A percentile compares a stretch with the other conserved stretches of the same genome.
Evolutionary conservation across 768 basidiomycete species (phyloP).

Genomic region (Pleurotus tuber-regium): DNA sequence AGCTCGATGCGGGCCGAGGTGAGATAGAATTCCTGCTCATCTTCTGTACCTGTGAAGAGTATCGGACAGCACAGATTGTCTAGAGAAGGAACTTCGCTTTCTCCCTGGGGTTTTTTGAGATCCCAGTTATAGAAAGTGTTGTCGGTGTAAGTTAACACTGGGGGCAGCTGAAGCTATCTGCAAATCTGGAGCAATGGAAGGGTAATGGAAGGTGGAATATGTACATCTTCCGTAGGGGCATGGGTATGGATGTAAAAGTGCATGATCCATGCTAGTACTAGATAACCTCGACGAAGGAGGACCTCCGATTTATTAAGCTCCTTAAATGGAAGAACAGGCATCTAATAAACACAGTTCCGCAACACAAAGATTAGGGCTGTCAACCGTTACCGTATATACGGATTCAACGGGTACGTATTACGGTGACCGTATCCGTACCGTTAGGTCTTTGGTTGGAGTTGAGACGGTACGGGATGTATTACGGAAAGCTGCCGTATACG

Average conservation of each 20-base stretch:
- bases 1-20: conserved; percentile 88
- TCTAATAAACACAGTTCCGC: no score
- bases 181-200: conserved; percentile 78
- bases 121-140: conserved; percentile 91
- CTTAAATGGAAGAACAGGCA: conserved; percentile 48
- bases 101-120: conserved; percentile 30
- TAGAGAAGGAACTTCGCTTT: conserved; percentile 38
- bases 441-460: no score
- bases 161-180: conserved; percentile 73
- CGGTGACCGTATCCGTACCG: no score
- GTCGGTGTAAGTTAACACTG: conserved; percentile 90
- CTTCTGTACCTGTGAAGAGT: conserved; percentile 74
- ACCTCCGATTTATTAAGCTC: conserved; percentile 50
- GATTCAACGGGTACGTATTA: no score
- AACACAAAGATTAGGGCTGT: no score
- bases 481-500: no score
- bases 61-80: conserved; percentile 67
- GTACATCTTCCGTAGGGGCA: conserved; percentile 45
- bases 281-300: conserved; percentile 70
- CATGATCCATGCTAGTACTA: conserved; percentile 71
- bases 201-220: conserved; percentile 73
- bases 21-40: conserved; percentile 92
- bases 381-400: no score
- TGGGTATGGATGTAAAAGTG: conserved; percentile 81
- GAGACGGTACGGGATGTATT: no score